These are phyloP conservation scores for Phlebiopsis gigantea DNA, from an alignment of 768 basidiomycete species.

Conservation along the genomic window DNA sequence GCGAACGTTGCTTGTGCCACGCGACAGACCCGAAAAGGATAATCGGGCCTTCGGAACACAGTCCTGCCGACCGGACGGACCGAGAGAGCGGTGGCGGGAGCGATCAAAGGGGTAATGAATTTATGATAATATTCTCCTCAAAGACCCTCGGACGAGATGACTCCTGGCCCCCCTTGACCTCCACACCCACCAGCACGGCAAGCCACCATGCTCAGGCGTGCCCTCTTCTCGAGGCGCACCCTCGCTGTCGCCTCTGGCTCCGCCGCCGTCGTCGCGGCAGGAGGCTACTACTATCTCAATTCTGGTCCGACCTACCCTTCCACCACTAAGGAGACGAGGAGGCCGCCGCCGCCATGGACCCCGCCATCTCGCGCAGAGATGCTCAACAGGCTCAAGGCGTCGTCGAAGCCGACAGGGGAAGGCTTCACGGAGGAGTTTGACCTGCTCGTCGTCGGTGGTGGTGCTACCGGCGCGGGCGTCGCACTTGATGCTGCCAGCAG, in stretches of 20 bases:
- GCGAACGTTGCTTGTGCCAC: too few relatives aligned
- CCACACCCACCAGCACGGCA: too few relatives aligned
- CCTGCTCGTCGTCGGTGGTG: conserved; percentile 84
- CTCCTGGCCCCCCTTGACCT: too few relatives aligned
- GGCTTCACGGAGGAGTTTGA: conserved; percentile 54
- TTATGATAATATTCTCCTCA: too few relatives aligned
- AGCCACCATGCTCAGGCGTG: conserved; percentile 20
- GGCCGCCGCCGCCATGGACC: conserved; percentile 75
- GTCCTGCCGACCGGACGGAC: too few relatives aligned
- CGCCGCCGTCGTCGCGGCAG: conserved; percentile 46
- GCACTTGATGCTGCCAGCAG: conserved; percentile 92
- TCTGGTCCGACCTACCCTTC: conserved; percentile 65
- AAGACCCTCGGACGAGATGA: too few relatives aligned
- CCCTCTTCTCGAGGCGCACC: conserved; percentile 50
- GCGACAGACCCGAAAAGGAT: too few relatives aligned
- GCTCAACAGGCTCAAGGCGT: conserved; percentile 51
- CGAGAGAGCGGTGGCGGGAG: too few relatives aligned
- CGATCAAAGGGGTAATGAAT: too few relatives aligned
- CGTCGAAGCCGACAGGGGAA: conserved; percentile 29
- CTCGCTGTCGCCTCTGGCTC: conserved; percentile 50
- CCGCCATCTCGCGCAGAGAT: conserved; percentile 68
- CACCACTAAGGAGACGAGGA: conserved; percentile 59
- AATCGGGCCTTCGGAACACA: too few relatives aligned
- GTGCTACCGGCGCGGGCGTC: conserved; percentile 95
- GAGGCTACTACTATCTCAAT: conserved; percentile 68